Evolutionary conservation across 352 stramenopile genomes (phyloP).

Genomic region (Pythium scleroteichum): DNA sequence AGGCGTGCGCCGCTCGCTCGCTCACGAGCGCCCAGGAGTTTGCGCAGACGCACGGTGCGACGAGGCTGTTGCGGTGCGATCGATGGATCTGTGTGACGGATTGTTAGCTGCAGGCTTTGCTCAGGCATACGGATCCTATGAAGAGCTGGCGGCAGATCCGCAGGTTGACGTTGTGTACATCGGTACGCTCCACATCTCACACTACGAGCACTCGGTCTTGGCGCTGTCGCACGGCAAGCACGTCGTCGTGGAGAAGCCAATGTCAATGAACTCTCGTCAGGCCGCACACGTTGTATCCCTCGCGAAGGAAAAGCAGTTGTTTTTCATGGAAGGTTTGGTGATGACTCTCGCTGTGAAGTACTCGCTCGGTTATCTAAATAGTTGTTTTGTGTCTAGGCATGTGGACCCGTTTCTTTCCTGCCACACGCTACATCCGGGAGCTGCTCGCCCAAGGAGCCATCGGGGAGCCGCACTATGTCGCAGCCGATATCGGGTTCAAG

Average conservation of each 20-base stretch:
- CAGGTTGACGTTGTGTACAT: constrained; percentile 93
- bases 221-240: constrained; percentile 88
- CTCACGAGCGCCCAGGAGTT: constrained; percentile 50
- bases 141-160: constrained; percentile 73
- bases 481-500: constrained; percentile 68
- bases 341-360: too few species aligned
- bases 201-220: constrained; percentile 73
- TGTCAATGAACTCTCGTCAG: constrained; percentile 86
- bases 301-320: constrained; percentile 66
- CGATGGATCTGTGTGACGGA: background rate
- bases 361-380: too few species aligned
- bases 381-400: constrained; percentile 32
- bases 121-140: constrained; percentile 81
- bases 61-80: background rate
- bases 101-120: constrained; percentile 38
- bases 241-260: constrained; percentile 93
- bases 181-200: constrained; percentile 87
- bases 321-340: constrained; percentile 69
- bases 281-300: constrained; percentile 62
- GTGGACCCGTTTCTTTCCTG: constrained; percentile 88
- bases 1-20: constrained; percentile 55
- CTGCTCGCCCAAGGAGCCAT: constrained; percentile 59
- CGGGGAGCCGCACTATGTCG: constrained; percentile 66
- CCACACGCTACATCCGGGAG: constrained; percentile 56
- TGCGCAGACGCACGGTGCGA: constrained; percentile 34